Conservation (phyloP, 805 yeast species). For the Metschnikowia arizonensis region DNA sequence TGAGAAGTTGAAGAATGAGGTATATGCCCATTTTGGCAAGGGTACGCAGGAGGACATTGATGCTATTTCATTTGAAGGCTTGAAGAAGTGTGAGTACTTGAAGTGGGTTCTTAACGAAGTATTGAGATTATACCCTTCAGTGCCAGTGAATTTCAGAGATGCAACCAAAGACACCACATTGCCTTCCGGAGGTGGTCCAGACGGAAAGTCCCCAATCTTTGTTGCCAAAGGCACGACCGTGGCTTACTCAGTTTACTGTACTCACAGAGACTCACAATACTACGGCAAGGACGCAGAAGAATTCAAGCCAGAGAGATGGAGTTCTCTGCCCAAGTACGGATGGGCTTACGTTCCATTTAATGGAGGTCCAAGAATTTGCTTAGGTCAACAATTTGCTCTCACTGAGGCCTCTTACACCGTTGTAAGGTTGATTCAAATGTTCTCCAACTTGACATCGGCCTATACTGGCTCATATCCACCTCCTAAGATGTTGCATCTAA, state of each 20-base stretch:
- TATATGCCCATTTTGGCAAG: conserved; percentile 28
- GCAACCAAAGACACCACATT: conserved; percentile 22
- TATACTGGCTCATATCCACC: conserved; percentile 17
- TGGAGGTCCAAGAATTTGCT: conserved; percentile 54
- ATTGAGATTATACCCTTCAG: conserved; percentile 35
- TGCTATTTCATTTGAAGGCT: conserved; percentile 34
- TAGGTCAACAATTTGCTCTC: conserved; percentile 54
- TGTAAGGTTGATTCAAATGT: conserved; percentile 33
- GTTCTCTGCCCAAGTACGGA: conserved; percentile 27
- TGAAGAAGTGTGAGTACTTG: conserved; percentile 38
- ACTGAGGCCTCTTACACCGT: conserved; percentile 47
- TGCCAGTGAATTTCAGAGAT: conserved; percentile 22
- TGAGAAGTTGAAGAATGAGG: conserved; percentile 29
- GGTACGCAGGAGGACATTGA: conserved; percentile 28
- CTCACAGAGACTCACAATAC: conserved; percentile 21
- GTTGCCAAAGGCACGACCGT: conserved; percentile 20
- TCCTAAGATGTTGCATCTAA: conserved; percentile 22
- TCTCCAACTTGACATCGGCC: conserved; percentile 22
- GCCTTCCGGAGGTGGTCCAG: conserved; percentile 27
- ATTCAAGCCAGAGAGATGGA: conserved; percentile 41
- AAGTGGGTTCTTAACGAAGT: conserved; percentile 34
- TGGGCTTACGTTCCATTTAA: conserved; percentile 53
- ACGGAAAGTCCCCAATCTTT: conserved; percentile 19
- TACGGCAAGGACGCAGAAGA: conserved; percentile 34
- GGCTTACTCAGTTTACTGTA: conserved; percentile 15